Evolutionary conservation across 108 stramenopile genomes (phyloP), one percentile per base, ranked within the genome.

Genomic region (Discostella pseudostelligera): DNA sequence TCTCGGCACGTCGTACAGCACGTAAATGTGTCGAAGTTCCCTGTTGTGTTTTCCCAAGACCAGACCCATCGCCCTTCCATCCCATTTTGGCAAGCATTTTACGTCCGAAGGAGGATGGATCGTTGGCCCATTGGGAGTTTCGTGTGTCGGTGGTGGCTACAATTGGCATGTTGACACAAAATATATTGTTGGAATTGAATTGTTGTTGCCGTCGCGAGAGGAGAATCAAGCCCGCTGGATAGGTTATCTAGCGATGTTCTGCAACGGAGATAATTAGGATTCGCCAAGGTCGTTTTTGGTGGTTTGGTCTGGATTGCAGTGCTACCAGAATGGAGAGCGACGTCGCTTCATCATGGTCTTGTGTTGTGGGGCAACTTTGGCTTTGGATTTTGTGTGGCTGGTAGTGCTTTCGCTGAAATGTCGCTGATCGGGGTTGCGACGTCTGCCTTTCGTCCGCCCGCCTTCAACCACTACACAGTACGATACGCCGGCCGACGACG

Each of bases 51-150:
- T 85, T 87, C 32, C 96, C 96, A n/a, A 96, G 77, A 22, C 87
- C 94, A 48, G 79, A 49, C 4, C 90, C 91, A 44, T 97, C 89
- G 0, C 77, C 77, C 48, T 81, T 87, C 93, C 93, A 97, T 26
- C 96, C 96, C 94, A 97, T 94, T 66, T 95, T 94, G 13, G 75
- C 42, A 35, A 97, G 79, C 78, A 95, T 73, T 56, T 75, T 78
- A 22, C 77, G 56, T 0, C 93, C 96, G 60, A 80, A 82, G 16
- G 79, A 67, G 35, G 78, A 76, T 9, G 60, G 54, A 67, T 87
- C 86, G 62, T 78, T 76, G 37, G 82, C 75, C 92, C 92, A 93
- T 64, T 79, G 67, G 9, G 79, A 62, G 61, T 93, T 93, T 11
- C 89, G 85, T 10, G 71, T 80, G 59, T 93, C 92, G 53, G 73